These are phyloP conservation scores for Tricharina praecox DNA, from an alignment of 495 filamentous ascomycete genomes.

Conservation along the genomic window DNA sequence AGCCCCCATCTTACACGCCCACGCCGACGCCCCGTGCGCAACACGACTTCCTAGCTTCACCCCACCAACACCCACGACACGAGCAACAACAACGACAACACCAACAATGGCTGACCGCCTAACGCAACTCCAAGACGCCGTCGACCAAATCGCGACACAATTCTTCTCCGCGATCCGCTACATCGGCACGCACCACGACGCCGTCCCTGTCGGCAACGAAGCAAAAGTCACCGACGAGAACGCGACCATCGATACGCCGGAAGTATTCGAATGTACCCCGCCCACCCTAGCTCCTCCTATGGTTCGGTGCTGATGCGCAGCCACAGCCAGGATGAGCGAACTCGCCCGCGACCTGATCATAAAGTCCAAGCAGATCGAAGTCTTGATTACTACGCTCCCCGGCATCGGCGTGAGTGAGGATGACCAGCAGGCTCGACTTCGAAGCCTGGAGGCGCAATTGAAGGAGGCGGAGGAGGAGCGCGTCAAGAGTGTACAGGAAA, in stretches of 20 bases:
- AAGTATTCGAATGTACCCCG: not conserved
- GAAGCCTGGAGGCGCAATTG: conserved; percentile 59
- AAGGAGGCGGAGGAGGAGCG: conserved; percentile 56
- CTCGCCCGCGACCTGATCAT: conserved; percentile 72
- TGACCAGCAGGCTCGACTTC: conserved; percentile 60
- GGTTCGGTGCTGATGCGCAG: conserved; percentile 2
- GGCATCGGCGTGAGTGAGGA: conserved; percentile 71
- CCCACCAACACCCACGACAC: too few species aligned
- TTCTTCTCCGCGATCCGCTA: conserved; percentile 45
- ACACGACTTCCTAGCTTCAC: conserved; percentile 1
- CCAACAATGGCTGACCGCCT: conserved; percentile 68
- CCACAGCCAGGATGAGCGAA: conserved; percentile 50
- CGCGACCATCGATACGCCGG: conserved; percentile 2
- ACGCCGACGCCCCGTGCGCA: too few species aligned
- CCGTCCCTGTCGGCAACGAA: conserved; percentile 44
- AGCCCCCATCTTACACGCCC: too few species aligned
- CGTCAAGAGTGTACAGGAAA: conserved; percentile 50
- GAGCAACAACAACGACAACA: not conserved
- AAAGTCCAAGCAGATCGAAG: conserved; percentile 90
- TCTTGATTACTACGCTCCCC: conserved; percentile 64
- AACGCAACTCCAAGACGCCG: conserved; percentile 85
- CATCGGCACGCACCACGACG: conserved; percentile 63
- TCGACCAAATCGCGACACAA: conserved; percentile 53
- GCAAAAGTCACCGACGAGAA: conserved; percentile 43
- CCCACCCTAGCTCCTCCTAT: not conserved